Evolutionary conservation across 306 rosid genomes (phyloP), one percentile per base, ranked within the genome.

Genomic region (Vicia faba): DNA sequence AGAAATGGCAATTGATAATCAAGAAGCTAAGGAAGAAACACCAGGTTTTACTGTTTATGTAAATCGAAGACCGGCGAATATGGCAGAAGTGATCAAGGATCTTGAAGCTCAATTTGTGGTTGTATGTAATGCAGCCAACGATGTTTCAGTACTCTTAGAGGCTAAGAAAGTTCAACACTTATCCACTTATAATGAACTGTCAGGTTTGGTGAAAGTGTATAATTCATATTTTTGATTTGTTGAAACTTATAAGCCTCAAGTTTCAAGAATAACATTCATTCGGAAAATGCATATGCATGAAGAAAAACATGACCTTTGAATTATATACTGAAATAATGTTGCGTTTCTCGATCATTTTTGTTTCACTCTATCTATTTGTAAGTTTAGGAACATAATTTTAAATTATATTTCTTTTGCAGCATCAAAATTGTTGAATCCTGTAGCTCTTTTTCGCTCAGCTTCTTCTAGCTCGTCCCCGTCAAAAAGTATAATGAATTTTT

Each of bases 1-100:
- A 28, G 89, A 84, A 69, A 67, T 79, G 68, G 86, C 64, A 33
- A 61, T 75, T 35, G 79, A 66, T 25, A 71, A 67, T 72, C 75
- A 54, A 58, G 87, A 84, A 73, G 71, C 78, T 8, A 83, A 77
- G 83, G 88, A 83, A 51, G 95, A 86, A 75, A 86, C 86, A 11
- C 91, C 91, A 8, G 96, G 88, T 29, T 88, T 88, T 84, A 88
- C 96, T 35, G 96, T 85, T 62, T 90, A 85, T 73, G 87, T 86
- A 6, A 78, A 86, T 78, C 79, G 81, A 69, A 88, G 95, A 81
- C 97, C 99, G 7, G 79, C 84, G 1, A 90, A 93, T 82, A 88
- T 95, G 88, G 79, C 72, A 44, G 96, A 95, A 82, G 97, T 95
- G 41, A 81, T 90, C 41, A 82, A 72, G 80, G 99, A 86, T 66